phyloP scores from a whole-genome alignment of 1,284 basidiomycete species.

The Ceratobasidium sp. region DNA sequence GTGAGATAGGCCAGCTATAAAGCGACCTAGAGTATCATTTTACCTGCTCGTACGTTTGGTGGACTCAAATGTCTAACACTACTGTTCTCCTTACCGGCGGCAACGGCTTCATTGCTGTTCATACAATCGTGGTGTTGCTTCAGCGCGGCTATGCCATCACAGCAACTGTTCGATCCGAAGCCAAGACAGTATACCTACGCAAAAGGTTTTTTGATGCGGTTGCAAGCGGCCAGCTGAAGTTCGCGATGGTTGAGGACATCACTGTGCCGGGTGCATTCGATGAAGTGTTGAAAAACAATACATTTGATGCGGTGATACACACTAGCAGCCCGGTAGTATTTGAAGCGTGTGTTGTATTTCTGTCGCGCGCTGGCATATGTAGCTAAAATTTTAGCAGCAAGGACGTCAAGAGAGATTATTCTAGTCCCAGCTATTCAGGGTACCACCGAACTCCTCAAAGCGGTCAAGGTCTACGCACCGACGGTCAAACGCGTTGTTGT shows the following conservation, averaged over 20 bases:
- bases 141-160: slow-evolving; percentile 35
- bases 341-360: neutral
- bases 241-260: slow-evolving; percentile 45
- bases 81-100: slow-evolving; percentile 48
- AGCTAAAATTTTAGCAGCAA: neutral
- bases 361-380: neutral
- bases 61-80: too few species aligned
- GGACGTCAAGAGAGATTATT: slow-evolving; percentile 54
- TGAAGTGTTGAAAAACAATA: slow-evolving; percentile 46
- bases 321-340: slow-evolving; percentile 42
- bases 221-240: slow-evolving; percentile 33
- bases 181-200: slow-evolving; percentile 45
- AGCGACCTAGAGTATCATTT: too few species aligned
- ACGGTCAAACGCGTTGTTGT: slow-evolving; percentile 61
- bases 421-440: slow-evolving; percentile 63
- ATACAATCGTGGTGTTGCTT: slow-evolving; percentile 36
- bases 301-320: slow-evolving; percentile 48
- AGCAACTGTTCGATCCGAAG: slow-evolving; percentile 46
- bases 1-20: too few species aligned
- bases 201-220: slow-evolving; percentile 35
- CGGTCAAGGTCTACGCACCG: slow-evolving; percentile 52
- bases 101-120: slow-evolving; percentile 47
- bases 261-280: slow-evolving; percentile 49
- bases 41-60: too few species aligned
- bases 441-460: slow-evolving; percentile 60